Percentiles rank a stretch among this genome's conserved stretches.
These are phyloP conservation scores for Mercurialis annua DNA, from an alignment of 345 rosid species.

Conservation along the genomic window DNA sequence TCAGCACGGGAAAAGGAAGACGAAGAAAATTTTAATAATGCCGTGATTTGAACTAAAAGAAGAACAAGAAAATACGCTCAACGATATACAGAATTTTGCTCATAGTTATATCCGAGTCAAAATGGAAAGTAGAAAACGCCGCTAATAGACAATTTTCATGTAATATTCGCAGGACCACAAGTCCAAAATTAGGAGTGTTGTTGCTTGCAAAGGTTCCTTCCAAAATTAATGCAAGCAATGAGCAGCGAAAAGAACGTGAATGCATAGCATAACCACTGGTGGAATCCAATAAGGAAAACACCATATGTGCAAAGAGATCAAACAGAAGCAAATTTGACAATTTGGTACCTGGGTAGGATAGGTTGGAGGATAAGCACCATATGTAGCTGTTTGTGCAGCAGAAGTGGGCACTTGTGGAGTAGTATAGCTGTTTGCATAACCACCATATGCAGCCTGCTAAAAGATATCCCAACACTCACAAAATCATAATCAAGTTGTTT, in stretches of 20 bases:
- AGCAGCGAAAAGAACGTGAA: too few relatives aligned
- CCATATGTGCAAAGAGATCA: background rate
- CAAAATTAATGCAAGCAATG: too few relatives aligned
- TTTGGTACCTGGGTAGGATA: constrained; percentile 73
- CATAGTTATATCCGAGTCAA: too few relatives aligned
- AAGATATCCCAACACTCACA: constrained; percentile 5
- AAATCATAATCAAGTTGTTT: background rate
- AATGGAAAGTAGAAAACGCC: too few relatives aligned
- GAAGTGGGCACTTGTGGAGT: constrained; percentile 67
- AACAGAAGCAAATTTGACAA: background rate
- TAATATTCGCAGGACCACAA: too few relatives aligned
- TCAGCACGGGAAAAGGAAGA: constrained; percentile 7
- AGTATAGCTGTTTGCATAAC: constrained; percentile 63
- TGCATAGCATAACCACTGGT: too few relatives aligned
- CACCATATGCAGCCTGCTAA: constrained; percentile 68
- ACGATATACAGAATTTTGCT: too few relatives aligned
- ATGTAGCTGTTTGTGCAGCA: constrained; percentile 59
- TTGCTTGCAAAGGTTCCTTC: too few relatives aligned
- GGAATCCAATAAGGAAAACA: background rate
- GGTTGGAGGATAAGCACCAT: constrained; percentile 74
- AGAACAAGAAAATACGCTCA: background rate
- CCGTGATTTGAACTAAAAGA: background rate
- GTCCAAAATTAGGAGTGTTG: too few relatives aligned
- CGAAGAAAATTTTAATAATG: too few relatives aligned
- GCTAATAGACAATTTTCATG: too few relatives aligned